These are phyloP conservation scores for Eragrostis curvula DNA, from an alignment of 176 grass and related monocot species.

Conservation along the genomic window DNA sequence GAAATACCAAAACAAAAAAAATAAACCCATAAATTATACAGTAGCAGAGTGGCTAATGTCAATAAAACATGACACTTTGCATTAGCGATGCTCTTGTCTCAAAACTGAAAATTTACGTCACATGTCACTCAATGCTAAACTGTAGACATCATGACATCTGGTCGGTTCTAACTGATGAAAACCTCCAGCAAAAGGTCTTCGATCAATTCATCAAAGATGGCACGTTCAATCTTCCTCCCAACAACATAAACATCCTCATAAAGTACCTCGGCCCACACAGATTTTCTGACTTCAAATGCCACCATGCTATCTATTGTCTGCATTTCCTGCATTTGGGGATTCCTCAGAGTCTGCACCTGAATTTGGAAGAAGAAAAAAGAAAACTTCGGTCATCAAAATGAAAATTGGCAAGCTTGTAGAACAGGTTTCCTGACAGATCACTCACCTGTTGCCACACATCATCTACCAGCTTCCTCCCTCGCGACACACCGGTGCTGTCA, in stretches of 20 bases:
- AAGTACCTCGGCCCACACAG: constrained; percentile 36
- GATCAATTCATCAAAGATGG: constrained; percentile 55
- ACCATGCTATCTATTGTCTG: constrained; percentile 54
- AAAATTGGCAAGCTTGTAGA: neutral
- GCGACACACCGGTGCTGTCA: constrained; percentile 1
- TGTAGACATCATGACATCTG: neutral
- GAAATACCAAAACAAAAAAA: neutral
- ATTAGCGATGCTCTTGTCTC: neutral
- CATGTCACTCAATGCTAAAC: no score
- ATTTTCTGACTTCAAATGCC: constrained; percentile 44
- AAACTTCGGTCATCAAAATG: neutral
- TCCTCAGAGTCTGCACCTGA: constrained; percentile 43
- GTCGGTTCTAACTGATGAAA: neutral
- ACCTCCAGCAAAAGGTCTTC: constrained; percentile 42
- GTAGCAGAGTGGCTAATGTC: neutral
- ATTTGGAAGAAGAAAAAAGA: neutral
- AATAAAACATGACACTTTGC: neutral
- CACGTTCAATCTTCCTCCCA: constrained; percentile 55
- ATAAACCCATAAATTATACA: no score
- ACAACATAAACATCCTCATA: constrained; percentile 54
- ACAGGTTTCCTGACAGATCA: neutral
- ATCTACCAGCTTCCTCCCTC: constrained; percentile 48
- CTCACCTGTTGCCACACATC: constrained; percentile 53
- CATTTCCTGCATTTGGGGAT: constrained; percentile 56
- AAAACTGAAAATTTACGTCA: neutral